phyloP scores from a whole-genome alignment of 1,139 yeast species.

The Candida sp. region DNA sequence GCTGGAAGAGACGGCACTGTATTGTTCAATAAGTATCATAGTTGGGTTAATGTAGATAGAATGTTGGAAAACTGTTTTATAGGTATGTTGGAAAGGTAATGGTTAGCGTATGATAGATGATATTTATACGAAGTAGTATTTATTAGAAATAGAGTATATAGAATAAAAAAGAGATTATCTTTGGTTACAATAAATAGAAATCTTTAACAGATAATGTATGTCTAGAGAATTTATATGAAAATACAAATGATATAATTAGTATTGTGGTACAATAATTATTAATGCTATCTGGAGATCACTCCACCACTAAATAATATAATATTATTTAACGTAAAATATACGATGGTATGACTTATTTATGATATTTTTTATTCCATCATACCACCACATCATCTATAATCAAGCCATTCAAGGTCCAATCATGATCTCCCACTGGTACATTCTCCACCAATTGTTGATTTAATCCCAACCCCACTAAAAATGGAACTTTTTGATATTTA shows the following conservation, averaged over 20 bases:
- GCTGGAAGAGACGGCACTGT: constrained; percentile 85
- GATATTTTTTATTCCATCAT: too few relatives aligned
- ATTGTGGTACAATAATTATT: background rate
- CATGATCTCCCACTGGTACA: constrained; percentile 71
- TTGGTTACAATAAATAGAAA: too few relatives aligned
- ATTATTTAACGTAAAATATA: background rate
- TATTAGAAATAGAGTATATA: too few relatives aligned
- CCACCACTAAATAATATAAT: too few relatives aligned
- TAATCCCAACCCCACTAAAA: constrained; percentile 66
- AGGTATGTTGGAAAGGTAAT: constrained; percentile 43
- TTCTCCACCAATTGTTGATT: constrained; percentile 58
- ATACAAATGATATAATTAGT: background rate
- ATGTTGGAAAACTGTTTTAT: constrained; percentile 76
- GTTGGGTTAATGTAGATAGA: constrained; percentile 87
- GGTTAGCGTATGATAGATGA: too few relatives aligned
- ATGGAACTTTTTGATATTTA: constrained; percentile 32
- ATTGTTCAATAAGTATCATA: constrained; percentile 77
- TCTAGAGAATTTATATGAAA: constrained; percentile 3
- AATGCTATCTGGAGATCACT: too few relatives aligned
- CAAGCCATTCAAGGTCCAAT: constrained; percentile 60
- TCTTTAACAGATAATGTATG: background rate
- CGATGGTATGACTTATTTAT: background rate
- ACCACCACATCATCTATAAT: constrained; percentile 23
- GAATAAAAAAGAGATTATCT: too few relatives aligned
- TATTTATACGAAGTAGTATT: too few relatives aligned